Conservation (phyloP, 306 rosid genomes). For the barrel medic (Medicago truncatula) region MtrunA17r5.0-ANR NC_053046.1:43506001-43506500, state of each 20-base stretch:
- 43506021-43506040: background rate
- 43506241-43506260: slow-evolving; percentile 68
- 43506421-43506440: slow-evolving; percentile 52
- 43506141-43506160: slow-evolving; percentile 65
- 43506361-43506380: slow-evolving; percentile 45
- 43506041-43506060: background rate
- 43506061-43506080: slow-evolving; percentile 18
- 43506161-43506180: slow-evolving; percentile 75
- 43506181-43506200: slow-evolving; percentile 54
- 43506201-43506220: slow-evolving; percentile 63
- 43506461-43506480: slow-evolving; percentile 47
- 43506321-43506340: slow-evolving; percentile 73
- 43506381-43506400: slow-evolving; percentile 42
- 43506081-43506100: slow-evolving; percentile 14
- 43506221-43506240: slow-evolving; percentile 54
- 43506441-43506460: slow-evolving; percentile 59
- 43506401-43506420: slow-evolving; percentile 67
- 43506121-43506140: slow-evolving; percentile 51
- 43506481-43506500: slow-evolving; percentile 63
- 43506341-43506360: slow-evolving; percentile 56
- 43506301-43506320: slow-evolving; percentile 65
- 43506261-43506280: slow-evolving; percentile 75
- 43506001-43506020: background rate
- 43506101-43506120: background rate
- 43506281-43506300: slow-evolving; percentile 65